A percentile compares a stretch with the other conserved stretches of the same genome.
Evolutionary conservation across 2,329 filamentous ascomycete genomes (phyloP).

Genomic region (Fusarium goolgardi): DNA sequence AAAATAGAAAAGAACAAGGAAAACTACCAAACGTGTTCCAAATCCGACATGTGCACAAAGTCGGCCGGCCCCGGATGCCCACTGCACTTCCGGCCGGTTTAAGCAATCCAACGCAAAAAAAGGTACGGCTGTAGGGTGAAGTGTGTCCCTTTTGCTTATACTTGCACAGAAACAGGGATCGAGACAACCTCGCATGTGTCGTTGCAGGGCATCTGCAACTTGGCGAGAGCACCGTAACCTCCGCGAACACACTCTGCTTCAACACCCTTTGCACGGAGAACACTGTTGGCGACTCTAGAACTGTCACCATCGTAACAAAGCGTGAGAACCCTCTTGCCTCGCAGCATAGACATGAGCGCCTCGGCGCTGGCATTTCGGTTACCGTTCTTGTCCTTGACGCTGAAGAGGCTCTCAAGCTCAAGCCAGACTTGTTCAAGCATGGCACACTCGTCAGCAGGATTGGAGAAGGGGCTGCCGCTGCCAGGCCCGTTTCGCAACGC

Average conservation of each 20-base stretch:
- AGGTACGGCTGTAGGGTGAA: background rate
- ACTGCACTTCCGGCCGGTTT: conserved; percentile 42
- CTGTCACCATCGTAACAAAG: conserved; percentile 67
- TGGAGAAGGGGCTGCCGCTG: conserved; percentile 50
- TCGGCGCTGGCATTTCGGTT: conserved; percentile 47
- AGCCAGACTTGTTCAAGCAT: conserved; percentile 62
- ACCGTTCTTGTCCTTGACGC: conserved; percentile 45
- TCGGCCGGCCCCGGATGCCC: conserved; percentile 34
- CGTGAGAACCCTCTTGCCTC: conserved; percentile 57
- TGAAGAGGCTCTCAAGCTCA: conserved; percentile 60
- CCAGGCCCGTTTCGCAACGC: conserved; percentile 47
- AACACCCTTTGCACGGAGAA: conserved; percentile 63
- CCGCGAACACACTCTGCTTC: conserved; percentile 60
- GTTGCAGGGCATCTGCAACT: conserved; percentile 46
- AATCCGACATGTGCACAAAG: background rate
- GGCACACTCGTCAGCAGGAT: conserved; percentile 59
- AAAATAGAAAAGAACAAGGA: conserved; percentile 6
- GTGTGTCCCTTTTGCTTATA: conserved; percentile 9
- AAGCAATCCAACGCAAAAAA: background rate
- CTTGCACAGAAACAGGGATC: conserved; percentile 42
- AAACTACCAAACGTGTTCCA: conserved; percentile 1
- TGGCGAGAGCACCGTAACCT: conserved; percentile 50
- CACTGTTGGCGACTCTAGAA: conserved; percentile 64
- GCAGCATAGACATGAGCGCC: conserved; percentile 47
- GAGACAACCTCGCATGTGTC: conserved; percentile 42